Evolutionary conservation across 345 rosid genomes (phyloP).

Genomic region (Citrus sinensis): DNA sequence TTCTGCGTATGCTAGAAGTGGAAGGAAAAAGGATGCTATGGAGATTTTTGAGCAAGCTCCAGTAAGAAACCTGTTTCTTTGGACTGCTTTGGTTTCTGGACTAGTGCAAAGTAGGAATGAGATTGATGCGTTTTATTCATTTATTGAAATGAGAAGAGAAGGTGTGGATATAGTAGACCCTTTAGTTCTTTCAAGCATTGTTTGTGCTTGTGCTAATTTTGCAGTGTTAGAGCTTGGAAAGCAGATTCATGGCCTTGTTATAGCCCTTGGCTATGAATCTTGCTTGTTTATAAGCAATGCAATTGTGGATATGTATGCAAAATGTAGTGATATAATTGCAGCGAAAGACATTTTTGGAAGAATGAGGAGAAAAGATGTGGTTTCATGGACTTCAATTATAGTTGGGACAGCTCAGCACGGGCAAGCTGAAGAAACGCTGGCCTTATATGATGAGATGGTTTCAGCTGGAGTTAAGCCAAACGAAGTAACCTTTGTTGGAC

Average conservation of each 20-base stretch:
- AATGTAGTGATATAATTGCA: slow-evolving; percentile 69
- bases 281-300: slow-evolving; percentile 68
- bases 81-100: slow-evolving; percentile 78
- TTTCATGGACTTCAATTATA: slow-evolving; percentile 79
- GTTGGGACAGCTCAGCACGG: slow-evolving; percentile 89
- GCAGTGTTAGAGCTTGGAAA: slow-evolving; percentile 58
- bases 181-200: slow-evolving; percentile 64
- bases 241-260: slow-evolving; percentile 60
- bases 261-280: slow-evolving; percentile 50
- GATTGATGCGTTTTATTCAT: slow-evolving; percentile 46
- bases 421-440: slow-evolving; percentile 54
- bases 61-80: slow-evolving; percentile 47
- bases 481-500: slow-evolving; percentile 73
- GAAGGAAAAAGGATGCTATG: slow-evolving; percentile 54
- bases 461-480: slow-evolving; percentile 63
- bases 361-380: slow-evolving; percentile 58
- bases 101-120: slow-evolving; percentile 70
- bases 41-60: slow-evolving; percentile 41
- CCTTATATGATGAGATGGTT: slow-evolving; percentile 64
- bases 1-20: slow-evolving; percentile 62
- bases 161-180: slow-evolving; percentile 65
- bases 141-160: slow-evolving; percentile 71
- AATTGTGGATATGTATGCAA: slow-evolving; percentile 79
- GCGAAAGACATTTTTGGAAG: slow-evolving; percentile 47
- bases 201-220: slow-evolving; percentile 71